These are phyloP conservation scores for Coprinopsis strossmayeri DNA, from an alignment of 768 basidiomycete genomes.

Conservation along the genomic window DNA sequence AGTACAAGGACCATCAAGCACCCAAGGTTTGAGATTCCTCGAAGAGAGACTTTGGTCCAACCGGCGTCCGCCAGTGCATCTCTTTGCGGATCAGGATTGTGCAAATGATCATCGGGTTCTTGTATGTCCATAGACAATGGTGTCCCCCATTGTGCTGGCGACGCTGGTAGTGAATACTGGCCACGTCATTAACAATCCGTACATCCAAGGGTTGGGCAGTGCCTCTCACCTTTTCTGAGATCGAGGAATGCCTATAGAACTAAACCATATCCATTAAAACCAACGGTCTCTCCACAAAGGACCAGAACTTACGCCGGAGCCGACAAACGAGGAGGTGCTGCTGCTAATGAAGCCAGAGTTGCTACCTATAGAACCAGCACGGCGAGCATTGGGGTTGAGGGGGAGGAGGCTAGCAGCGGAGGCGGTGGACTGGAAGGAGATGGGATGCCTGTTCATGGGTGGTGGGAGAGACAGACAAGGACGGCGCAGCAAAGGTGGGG, in stretches of 20 bases:
- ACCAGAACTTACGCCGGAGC: not conserved
- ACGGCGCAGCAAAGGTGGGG: not conserved
- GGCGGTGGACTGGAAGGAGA: not conserved
- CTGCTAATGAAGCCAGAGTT: not conserved
- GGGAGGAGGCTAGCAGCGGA: not conserved
- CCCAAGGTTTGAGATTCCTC: conserved; percentile 57
- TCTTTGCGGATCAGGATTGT: conserved; percentile 55
- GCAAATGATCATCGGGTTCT: conserved; percentile 53
- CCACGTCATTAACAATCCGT: not conserved
- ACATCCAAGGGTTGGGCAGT: not conserved
- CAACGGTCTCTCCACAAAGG: not conserved
- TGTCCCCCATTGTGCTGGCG: conserved; percentile 39
- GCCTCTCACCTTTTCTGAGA: not conserved
- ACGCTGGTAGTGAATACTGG: conserved; percentile 29
- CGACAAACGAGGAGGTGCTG: not conserved
- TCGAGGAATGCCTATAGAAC: conserved; percentile 1
- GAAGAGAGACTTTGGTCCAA: conserved; percentile 45
- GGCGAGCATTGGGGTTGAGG: not conserved
- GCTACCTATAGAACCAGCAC: not conserved
- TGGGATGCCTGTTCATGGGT: not conserved
- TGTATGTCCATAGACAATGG: conserved; percentile 31
- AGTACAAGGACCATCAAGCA: conserved; percentile 46
- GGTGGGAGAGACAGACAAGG: not conserved
- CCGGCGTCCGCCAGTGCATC: conserved; percentile 31
- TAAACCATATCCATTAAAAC: not conserved